phyloP scores from a whole-genome alignment of 768 basidiomycete genomes.

The Russula foetens region DNA sequence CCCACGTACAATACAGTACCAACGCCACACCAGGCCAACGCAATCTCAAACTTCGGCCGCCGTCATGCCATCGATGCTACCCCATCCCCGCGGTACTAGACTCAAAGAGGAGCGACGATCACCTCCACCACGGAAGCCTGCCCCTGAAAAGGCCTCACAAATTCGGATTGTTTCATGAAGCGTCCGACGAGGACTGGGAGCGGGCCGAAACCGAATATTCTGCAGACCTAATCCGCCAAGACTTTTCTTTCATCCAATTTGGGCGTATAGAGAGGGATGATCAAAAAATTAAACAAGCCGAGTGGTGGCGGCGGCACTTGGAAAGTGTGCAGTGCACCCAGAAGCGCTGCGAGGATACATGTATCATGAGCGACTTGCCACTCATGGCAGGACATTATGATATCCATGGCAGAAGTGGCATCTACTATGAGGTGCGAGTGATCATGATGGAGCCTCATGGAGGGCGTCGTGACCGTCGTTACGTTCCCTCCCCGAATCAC shows the following conservation, averaged over 20 bases:
- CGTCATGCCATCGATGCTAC: not conserved
- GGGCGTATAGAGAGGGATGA: constrained; percentile 32
- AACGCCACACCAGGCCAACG: too few relatives aligned
- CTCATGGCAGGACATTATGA: constrained; percentile 54
- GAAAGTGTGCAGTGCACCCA: constrained; percentile 36
- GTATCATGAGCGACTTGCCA: constrained; percentile 52
- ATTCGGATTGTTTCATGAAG: constrained; percentile 48
- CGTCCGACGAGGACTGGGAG: constrained; percentile 46
- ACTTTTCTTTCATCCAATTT: constrained; percentile 41
- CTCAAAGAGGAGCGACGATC: not conserved
- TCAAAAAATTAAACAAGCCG: constrained; percentile 27
- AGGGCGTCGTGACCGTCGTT: constrained; percentile 56
- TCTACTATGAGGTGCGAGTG: constrained; percentile 59
- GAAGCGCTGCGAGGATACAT: constrained; percentile 38
- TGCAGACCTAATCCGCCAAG: constrained; percentile 37
- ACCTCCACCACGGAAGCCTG: constrained; percentile 45
- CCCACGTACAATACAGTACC: too few relatives aligned
- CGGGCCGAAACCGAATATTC: constrained; percentile 44
- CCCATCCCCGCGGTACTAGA: not conserved
- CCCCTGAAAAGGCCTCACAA: constrained; percentile 42
- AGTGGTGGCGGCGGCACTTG: constrained; percentile 29
- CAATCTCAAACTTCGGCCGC: not conserved
- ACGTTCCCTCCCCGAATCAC: too few relatives aligned
- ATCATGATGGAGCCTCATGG: constrained; percentile 48
- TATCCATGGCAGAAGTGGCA: constrained; percentile 42